These are phyloP conservation scores for Lathyrus sativus DNA, from an alignment of 306 rosid genomes.

Conservation along the genomic window DNA sequence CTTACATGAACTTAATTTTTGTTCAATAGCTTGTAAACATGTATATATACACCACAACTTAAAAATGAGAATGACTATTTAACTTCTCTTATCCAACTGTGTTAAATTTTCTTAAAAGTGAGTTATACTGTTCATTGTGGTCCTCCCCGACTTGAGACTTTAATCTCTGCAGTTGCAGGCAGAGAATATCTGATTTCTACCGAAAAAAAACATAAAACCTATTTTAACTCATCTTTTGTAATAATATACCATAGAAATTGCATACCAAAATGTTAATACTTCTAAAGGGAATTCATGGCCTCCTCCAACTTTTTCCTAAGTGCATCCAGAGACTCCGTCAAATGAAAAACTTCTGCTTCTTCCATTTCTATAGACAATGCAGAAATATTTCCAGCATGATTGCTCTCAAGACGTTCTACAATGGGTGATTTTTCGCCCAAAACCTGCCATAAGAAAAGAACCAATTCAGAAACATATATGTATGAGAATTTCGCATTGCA, in stretches of 20 bases:
- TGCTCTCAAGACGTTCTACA: slow-evolving; percentile 40
- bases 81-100: too few relatives aligned
- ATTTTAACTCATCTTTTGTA: neutral
- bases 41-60: neutral
- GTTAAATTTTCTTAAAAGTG: neutral
- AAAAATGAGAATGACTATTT: too few relatives aligned
- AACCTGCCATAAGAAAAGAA: slow-evolving; percentile 44
- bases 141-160: too few relatives aligned
- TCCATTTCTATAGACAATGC: slow-evolving; percentile 53
- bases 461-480: slow-evolving; percentile 28
- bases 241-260: neutral
- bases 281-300: slow-evolving; percentile 45
- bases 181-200: too few relatives aligned
- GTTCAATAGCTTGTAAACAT: too few relatives aligned
- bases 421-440: slow-evolving; percentile 45
- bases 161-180: too few relatives aligned
- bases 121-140: neutral
- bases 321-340: slow-evolving; percentile 42
- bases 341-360: slow-evolving; percentile 40
- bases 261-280: slow-evolving; percentile 24
- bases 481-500: neutral
- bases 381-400: slow-evolving; percentile 49
- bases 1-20: too few relatives aligned
- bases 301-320: slow-evolving; percentile 44
- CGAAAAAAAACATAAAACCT: slow-evolving; percentile 10